Evolutionary conservation across 176 grass and related monocot species (phyloP), one percentile per base, ranked within the genome.

Genomic region (Aegilops bicornis): DNA sequence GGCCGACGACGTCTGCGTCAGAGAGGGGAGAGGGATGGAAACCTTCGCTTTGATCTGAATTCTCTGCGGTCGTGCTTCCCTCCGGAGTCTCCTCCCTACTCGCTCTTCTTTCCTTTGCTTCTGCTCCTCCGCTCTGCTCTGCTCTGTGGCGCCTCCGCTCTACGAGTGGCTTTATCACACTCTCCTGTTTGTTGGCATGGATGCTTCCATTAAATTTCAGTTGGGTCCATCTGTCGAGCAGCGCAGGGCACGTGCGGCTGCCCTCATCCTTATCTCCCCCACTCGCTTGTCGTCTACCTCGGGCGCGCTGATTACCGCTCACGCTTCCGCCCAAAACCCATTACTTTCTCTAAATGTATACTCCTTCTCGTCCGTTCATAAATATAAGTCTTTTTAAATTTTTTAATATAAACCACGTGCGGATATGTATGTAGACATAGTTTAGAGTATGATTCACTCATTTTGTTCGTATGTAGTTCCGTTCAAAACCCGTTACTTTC

Each of bases 221-320:
- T 85, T 85, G 69, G 69, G 79, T 83, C 83, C 69, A 67, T 89
- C 84, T 87, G 83, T 84, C 83, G 45, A 86, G 87, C 87, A 75
- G 83, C 83, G 83, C 83, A 62, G 14, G 65, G 87, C 90, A 89
- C 87, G 86, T 92, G 84, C 52, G 83, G 73, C 64, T 89, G 45
- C 73, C 69, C 83, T 92, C 64, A 66, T 89, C 79, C 79, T 92
- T 86, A 89, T 86, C 86, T 10, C 64, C 35, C 23, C 19, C 7
- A 0, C 86, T 71, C 47, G 86, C 48, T 61, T 86, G 69, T 76
- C 36, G 11, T 68, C 68, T 40, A 16, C 43, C 40, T 42, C 47
- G 37, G 37, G 19, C 11, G 22, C 31, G 27, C 42, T 36, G 35
- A 83, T 78, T 77, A 19, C 8, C 72, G 40, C 72, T 87, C 36